These are phyloP conservation scores for Agaricus subrufescens DNA, from an alignment of 768 basidiomycete genomes.

Conservation along the genomic window DNA sequence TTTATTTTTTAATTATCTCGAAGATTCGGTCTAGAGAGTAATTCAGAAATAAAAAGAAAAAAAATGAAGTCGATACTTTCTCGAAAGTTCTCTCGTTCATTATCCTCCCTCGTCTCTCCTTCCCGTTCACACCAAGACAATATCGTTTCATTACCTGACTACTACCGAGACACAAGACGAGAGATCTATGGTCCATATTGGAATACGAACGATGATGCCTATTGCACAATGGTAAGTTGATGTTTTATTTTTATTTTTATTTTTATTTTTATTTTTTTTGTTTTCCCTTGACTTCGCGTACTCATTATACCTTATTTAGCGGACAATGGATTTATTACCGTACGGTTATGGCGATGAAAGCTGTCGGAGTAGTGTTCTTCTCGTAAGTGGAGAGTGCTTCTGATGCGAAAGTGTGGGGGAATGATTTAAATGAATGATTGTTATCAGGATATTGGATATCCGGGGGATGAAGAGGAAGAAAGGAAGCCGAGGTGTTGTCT, in stretches of 20 bases:
- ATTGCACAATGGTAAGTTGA: too few relatives aligned
- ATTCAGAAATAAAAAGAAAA: background rate
- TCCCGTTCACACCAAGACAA: background rate
- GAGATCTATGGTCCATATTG: constrained; percentile 5
- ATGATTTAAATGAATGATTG: background rate
- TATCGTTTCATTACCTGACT: constrained; percentile 3
- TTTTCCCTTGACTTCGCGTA: background rate
- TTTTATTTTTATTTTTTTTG: too few relatives aligned
- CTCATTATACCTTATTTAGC: constrained; percentile 3
- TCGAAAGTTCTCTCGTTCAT: constrained; percentile 2
- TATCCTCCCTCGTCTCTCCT: background rate
- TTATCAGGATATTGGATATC: background rate
- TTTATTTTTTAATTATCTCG: too few relatives aligned
- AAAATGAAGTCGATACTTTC: constrained; percentile 2
- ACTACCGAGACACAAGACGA: constrained; percentile 5
- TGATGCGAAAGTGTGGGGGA: too few relatives aligned
- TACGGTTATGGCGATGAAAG: background rate
- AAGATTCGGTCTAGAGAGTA: too few relatives aligned
- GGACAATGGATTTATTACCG: background rate
- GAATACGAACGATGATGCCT: too few relatives aligned
- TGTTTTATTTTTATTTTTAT: too few relatives aligned
- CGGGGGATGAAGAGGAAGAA: background rate
- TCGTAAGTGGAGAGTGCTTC: background rate
- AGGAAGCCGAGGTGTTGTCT: background rate
- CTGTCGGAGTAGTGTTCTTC: background rate